Conservation (phyloP, 140 eudicot genomes). For the Anethum foeniculum region DNA sequence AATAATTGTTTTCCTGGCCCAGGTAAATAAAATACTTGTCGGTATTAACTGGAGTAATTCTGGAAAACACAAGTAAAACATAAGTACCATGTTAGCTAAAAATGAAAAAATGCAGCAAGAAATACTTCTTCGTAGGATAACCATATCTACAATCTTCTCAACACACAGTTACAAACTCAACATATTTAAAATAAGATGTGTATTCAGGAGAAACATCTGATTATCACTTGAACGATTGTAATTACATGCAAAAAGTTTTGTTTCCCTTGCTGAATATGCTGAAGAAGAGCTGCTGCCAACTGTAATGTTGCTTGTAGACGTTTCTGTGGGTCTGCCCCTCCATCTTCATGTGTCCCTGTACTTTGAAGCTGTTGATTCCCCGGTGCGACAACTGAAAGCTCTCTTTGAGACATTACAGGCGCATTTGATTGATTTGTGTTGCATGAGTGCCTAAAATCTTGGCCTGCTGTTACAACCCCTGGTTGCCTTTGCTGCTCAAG, state of each 20-base stretch:
- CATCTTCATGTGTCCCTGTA: slow-evolving; percentile 35
- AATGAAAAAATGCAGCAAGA: background rate
- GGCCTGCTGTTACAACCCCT: slow-evolving; percentile 24
- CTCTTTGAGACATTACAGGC: slow-evolving; percentile 27
- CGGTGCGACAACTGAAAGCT: slow-evolving; percentile 16
- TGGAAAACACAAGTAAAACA: too few relatives aligned
- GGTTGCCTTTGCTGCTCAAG: slow-evolving; percentile 56
- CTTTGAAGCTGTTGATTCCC: slow-evolving; percentile 26
- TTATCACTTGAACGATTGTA: background rate
- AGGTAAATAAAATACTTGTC: background rate
- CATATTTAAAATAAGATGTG: background rate
- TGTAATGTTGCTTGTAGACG: slow-evolving; percentile 85
- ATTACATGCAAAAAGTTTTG: background rate
- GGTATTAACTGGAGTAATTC: background rate
- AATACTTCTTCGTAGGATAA: background rate
- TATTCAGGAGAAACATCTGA: background rate
- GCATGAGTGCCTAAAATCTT: slow-evolving; percentile 36
- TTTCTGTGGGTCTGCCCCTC: slow-evolving; percentile 66
- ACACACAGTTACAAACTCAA: background rate
- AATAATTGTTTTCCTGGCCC: background rate
- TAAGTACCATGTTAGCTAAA: background rate
- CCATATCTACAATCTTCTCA: background rate
- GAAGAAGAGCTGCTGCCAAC: slow-evolving; percentile 85
- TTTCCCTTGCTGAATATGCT: slow-evolving; percentile 90
- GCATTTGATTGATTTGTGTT: slow-evolving; percentile 14